These are phyloP conservation scores for Suhomyces maxii DNA, from an alignment of 1,139 yeast genomes.

Conservation along the genomic window DNA sequence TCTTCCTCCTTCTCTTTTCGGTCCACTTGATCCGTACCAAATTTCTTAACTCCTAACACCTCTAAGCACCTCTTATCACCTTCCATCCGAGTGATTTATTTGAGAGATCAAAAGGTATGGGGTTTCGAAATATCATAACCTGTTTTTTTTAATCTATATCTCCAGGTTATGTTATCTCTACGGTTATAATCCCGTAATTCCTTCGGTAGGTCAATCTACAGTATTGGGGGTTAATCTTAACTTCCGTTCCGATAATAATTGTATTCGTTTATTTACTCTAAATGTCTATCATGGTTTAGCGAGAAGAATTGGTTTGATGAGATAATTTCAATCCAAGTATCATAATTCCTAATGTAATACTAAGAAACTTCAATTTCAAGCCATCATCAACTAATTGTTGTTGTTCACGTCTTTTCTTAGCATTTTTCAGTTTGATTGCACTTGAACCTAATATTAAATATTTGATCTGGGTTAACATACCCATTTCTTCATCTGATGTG, in stretches of 20 bases:
- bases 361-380: slow-evolving; percentile 44
- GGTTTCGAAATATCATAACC: too few species aligned
- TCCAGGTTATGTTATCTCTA: too few species aligned
- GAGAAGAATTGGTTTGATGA: slow-evolving; percentile 16
- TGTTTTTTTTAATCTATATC: too few species aligned
- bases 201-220: neutral
- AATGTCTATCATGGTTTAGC: slow-evolving; percentile 1
- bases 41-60: too few species aligned
- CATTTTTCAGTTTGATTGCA: slow-evolving; percentile 18
- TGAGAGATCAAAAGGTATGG: too few species aligned
- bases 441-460: slow-evolving; percentile 33
- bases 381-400: slow-evolving; percentile 40
- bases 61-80: too few species aligned
- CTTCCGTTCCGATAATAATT: too few species aligned
- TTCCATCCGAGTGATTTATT: too few species aligned
- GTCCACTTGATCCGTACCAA: too few species aligned
- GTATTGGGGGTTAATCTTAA: neutral
- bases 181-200: neutral
- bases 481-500: slow-evolving; percentile 22
- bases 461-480: slow-evolving; percentile 38
- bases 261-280: neutral
- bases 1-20: too few species aligned
- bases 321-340: slow-evolving; percentile 45
- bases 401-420: slow-evolving; percentile 18
- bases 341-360: slow-evolving; percentile 46